Percentiles rank a stretch among this genome's conserved stretches.
Conservation (phyloP, 1,284 basidiomycete genomes). For the Leucoagaricus sp. region DNA sequence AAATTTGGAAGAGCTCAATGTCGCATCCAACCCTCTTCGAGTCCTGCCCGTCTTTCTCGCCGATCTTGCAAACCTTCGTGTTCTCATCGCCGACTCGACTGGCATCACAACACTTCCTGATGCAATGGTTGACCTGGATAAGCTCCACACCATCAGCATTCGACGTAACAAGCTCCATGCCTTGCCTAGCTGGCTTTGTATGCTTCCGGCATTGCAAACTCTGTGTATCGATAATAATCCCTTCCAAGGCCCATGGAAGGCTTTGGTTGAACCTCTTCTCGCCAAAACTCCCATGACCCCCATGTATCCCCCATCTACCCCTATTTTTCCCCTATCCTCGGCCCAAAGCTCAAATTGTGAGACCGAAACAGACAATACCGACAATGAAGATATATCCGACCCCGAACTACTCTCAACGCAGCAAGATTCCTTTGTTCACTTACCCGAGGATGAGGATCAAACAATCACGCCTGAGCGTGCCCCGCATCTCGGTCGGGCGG, state of each 20-base stretch:
- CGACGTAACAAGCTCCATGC: constrained; percentile 86
- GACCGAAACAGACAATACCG: constrained; percentile 47
- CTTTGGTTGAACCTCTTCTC: constrained; percentile 81
- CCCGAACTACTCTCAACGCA: constrained; percentile 23
- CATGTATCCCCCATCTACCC: constrained; percentile 67
- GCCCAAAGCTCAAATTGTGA: constrained; percentile 40
- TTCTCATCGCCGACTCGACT: constrained; percentile 89
- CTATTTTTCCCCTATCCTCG: constrained; percentile 54
- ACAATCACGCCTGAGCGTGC: constrained; percentile 69
- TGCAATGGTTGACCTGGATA: constrained; percentile 65
- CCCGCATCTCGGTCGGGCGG: constrained; percentile 49
- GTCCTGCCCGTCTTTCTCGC: constrained; percentile 83
- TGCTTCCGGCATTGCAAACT: constrained; percentile 80
- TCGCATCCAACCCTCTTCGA: constrained; percentile 88
- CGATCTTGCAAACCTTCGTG: constrained; percentile 74
- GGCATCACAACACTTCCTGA: constrained; percentile 76
- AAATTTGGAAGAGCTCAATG: constrained; percentile 90
- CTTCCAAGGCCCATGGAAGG: constrained; percentile 90
- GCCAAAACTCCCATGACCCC: constrained; percentile 62
- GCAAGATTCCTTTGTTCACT: constrained; percentile 21
- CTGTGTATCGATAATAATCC: constrained; percentile 93
- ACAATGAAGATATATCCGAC: constrained; percentile 60
- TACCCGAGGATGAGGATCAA: constrained; percentile 63
- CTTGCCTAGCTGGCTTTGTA: constrained; percentile 93
- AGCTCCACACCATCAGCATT: constrained; percentile 85